Evolutionary conservation across 805 yeast genomes (phyloP).

Genomic region (Hyphopichia homilentoma): DNA sequence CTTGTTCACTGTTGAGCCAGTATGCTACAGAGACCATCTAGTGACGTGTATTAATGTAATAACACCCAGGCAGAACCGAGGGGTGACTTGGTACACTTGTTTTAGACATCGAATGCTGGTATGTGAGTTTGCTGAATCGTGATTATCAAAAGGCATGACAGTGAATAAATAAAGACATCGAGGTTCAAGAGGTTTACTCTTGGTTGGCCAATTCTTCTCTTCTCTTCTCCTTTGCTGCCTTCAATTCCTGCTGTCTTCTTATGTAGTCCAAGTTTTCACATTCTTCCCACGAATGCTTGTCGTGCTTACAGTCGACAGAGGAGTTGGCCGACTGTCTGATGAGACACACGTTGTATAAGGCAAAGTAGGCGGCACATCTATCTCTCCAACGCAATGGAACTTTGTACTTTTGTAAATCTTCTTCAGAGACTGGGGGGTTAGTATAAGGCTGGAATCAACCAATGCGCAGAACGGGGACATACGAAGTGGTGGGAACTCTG

Average conservation of each 20-base stretch:
- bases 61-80: too few species aligned
- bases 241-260: conserved; percentile 73
- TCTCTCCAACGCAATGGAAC: conserved; percentile 80
- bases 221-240: conserved; percentile 46
- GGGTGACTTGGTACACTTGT: too few species aligned
- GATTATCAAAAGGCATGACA: too few species aligned
- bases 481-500: conserved; percentile 43
- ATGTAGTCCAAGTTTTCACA: conserved; percentile 80
- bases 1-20: too few species aligned
- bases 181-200: too few species aligned
- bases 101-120: too few species aligned
- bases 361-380: conserved; percentile 65
- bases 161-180: too few species aligned
- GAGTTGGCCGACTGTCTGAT: conserved; percentile 41
- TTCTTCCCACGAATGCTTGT: conserved; percentile 80
- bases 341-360: conserved; percentile 42
- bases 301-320: conserved; percentile 60
- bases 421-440: conserved; percentile 57
- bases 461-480: conserved; percentile 13
- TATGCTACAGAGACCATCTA: too few species aligned
- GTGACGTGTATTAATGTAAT: conserved; percentile 1
- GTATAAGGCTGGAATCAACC: conserved; percentile 4
- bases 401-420: conserved; percentile 75
- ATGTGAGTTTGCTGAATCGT: too few species aligned
- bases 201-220: conserved; percentile 25